Conservation (phyloP, 1,284 basidiomycete genomes). For the Microbotryum intermedium region DNA sequence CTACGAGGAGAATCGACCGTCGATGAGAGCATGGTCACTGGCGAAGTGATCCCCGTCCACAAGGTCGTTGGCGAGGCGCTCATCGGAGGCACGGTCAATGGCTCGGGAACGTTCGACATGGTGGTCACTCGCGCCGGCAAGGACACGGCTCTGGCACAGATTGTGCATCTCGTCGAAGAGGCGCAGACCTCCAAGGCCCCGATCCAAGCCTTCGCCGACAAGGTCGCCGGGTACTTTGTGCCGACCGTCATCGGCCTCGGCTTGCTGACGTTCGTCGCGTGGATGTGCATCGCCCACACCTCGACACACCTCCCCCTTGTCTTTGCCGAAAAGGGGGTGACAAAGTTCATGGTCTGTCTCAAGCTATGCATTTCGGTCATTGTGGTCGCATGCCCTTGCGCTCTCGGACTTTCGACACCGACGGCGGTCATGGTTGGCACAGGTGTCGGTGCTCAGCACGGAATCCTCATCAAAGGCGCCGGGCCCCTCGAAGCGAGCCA, state of each 20-base stretch:
- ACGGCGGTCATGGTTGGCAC: conserved; percentile 99
- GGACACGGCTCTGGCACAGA: conserved; percentile 91
- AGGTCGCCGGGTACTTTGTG: conserved; percentile 89
- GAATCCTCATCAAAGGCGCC: conserved; percentile 96
- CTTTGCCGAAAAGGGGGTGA: conserved; percentile 74
- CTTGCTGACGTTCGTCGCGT: conserved; percentile 68
- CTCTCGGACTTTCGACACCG: conserved; percentile 88
- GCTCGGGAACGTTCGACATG: conserved; percentile 92
- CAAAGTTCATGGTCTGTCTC: conserved; percentile 82
- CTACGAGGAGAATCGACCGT: conserved; percentile 74
- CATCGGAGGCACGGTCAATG: conserved; percentile 96
- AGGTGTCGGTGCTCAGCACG: conserved; percentile 91
- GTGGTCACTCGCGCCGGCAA: conserved; percentile 87
- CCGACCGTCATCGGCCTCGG: conserved; percentile 81
- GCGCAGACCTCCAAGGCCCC: conserved; percentile 97
- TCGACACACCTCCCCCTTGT: conserved; percentile 64
- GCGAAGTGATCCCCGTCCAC: conserved; percentile 81
- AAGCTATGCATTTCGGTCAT: conserved; percentile 97
- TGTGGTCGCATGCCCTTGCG: conserved; percentile 97
- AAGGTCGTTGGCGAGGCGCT: conserved; percentile 76
- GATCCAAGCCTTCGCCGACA: conserved; percentile 94
- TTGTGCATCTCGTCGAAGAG: conserved; percentile 93
- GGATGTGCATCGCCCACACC: conserved; percentile 65
- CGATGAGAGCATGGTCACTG: conserved; percentile 96
- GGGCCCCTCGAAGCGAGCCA: conserved; percentile 85